Percentiles rank a stretch among this genome's conserved stretches.
Evolutionary conservation across 441 rosid species (phyloP).

Genomic region (Erodium moschatum): DNA sequence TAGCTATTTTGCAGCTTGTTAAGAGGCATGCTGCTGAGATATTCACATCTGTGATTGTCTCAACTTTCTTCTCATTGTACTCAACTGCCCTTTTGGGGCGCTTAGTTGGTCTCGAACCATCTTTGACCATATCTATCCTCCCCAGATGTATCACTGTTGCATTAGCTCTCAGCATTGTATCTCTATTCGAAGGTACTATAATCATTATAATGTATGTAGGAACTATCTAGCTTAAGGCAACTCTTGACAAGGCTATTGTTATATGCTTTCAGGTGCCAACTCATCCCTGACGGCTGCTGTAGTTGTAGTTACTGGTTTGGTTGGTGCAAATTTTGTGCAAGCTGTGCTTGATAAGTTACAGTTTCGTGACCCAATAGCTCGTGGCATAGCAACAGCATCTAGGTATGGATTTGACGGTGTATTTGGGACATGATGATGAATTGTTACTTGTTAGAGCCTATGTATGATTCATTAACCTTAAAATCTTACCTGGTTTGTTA

Average conservation of each 20-base stretch:
- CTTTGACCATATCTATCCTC: conserved; percentile 67
- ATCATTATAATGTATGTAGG: not conserved
- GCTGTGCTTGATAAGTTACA: conserved; percentile 56
- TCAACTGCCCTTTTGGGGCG: conserved; percentile 90
- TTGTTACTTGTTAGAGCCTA: not conserved
- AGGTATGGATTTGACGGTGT: conserved; percentile 33
- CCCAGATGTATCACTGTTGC: conserved; percentile 94
- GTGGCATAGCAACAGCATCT: conserved; percentile 92
- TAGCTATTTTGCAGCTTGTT: conserved; percentile 86
- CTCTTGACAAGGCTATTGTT: conserved; percentile 7
- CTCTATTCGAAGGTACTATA: conserved; percentile 71
- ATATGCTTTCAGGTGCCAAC: conserved; percentile 54
- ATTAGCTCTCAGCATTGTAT: conserved; percentile 85
- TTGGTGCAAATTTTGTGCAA: conserved; percentile 89
- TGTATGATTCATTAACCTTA: not conserved
- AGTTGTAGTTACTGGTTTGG: conserved; percentile 80
- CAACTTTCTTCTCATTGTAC: conserved; percentile 79
- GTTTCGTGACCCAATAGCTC: conserved; percentile 76
- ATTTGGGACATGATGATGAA: not conserved
- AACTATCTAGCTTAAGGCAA: not conserved
- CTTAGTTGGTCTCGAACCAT: conserved; percentile 59
- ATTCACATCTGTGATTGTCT: conserved; percentile 66
- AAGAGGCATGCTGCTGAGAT: conserved; percentile 96
- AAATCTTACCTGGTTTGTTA: not conserved
- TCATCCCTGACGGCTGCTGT: conserved; percentile 86